Percentiles rank a stretch among this genome's conserved stretches.
These are phyloP conservation scores for Rosa persica DNA, from an alignment of 306 rosid genomes.

Conservation along the genomic window DNA sequence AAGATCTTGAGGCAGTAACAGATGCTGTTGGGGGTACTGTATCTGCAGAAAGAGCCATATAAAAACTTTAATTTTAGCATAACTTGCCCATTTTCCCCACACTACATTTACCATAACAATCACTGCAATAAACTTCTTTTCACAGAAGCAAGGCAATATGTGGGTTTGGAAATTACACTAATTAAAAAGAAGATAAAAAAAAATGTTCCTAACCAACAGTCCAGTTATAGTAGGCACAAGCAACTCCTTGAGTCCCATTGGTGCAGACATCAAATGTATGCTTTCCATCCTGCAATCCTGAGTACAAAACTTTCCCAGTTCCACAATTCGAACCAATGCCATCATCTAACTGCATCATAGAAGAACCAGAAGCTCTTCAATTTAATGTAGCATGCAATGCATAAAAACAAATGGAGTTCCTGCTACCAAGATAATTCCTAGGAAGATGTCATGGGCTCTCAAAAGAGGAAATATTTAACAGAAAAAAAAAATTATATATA, in stretches of 20 bases:
- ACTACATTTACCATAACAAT: not conserved
- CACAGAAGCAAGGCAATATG: not conserved
- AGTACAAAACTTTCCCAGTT: slow-evolving; percentile 46
- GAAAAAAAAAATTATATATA: not conserved
- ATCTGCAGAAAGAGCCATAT: slow-evolving; percentile 49
- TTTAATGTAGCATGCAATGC: not conserved
- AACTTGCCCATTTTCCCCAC: not conserved
- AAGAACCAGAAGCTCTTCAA: slow-evolving; percentile 11
- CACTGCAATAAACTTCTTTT: not conserved
- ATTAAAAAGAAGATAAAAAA: slow-evolving; percentile 15
- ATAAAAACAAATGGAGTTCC: not conserved
- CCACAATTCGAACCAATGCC: slow-evolving; percentile 50
- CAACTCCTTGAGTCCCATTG: slow-evolving; percentile 46
- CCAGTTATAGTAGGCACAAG: slow-evolving; percentile 73
- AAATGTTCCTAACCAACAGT: slow-evolving; percentile 63
- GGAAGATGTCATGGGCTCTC: not conserved
- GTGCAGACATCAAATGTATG: slow-evolving; percentile 74
- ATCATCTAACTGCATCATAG: slow-evolving; percentile 65
- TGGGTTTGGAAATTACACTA: not conserved
- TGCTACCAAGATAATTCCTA: not conserved
- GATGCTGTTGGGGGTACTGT: slow-evolving; percentile 82
- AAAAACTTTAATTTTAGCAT: not conserved
- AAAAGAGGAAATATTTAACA: not conserved
- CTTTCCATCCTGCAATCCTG: slow-evolving; percentile 67
- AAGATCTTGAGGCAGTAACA: slow-evolving; percentile 53